Evolutionary conservation across 129 eudicot genomes (phyloP), one percentile per base, ranked within the genome.

Genomic region (Escallonia rubra): DNA sequence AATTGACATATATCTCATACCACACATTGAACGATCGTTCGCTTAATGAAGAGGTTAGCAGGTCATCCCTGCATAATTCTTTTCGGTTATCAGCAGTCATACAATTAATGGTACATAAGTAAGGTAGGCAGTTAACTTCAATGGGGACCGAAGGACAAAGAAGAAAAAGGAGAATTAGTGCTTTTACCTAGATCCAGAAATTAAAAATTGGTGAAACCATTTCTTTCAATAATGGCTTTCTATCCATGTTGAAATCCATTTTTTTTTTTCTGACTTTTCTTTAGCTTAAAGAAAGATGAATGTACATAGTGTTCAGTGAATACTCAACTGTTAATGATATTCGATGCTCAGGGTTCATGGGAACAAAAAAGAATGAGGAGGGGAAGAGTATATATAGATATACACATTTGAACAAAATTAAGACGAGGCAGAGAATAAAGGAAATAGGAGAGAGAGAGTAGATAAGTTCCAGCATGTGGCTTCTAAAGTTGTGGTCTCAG

Each of bases 131-230:
- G 61, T 56, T n/a, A 56, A 57, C 23, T 55, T 54, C 51, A 38
- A 60, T 38, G 51, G 68, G 69, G 79, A 75, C 74, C 79, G 61
- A 13, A 47, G 73, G 60, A 66, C 55, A 41, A 3, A n/a, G 52
- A 41, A 16, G 40, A 16, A 54, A 53, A 42, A 55, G 55, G 55
- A 41, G 49, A 41, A 14, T 66, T 44, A 55, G 55, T 42, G 72
- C 61, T 67, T 60, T 67, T 38, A 23, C 34, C 34, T 23, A 23
- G 34, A 23, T 23, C 34, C 34, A 23, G 34, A 23, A 23, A 23
- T 23, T 23, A 0, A 23, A 23, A 23, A 23, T 23, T 16, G 4
- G 68, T 46, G 50, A 9, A 9, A 46, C 50, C 50, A 46, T 46
- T 9, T 9, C 10, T 5, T 46, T 46, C 50, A 46, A 6, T 23